A percentile compares a stretch with the other conserved stretches of the same genome.
Conservation (phyloP, 148 eudicot genomes). For the Heliosperma pusillum region DNA sequence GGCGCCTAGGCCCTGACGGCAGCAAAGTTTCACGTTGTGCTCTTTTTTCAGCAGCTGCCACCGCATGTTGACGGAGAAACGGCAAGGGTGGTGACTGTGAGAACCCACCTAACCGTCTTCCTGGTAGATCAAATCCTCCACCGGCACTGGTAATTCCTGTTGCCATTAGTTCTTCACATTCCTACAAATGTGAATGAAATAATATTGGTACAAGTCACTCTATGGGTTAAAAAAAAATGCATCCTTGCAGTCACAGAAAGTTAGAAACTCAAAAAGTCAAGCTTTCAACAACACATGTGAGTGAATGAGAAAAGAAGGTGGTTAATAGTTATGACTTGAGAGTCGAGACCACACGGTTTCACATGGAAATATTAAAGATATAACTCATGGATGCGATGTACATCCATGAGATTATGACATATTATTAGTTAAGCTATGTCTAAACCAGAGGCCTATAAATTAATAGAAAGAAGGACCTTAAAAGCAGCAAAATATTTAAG, state of each 20-base stretch:
- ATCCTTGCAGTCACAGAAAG: constrained; percentile 9
- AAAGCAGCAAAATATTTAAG: too few species aligned
- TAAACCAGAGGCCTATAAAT: too few species aligned
- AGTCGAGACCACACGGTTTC: too few species aligned
- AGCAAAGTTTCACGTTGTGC: constrained; percentile 46
- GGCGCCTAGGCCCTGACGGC: constrained; percentile 71
- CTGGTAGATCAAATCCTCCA: constrained; percentile 75
- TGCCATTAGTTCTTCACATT: constrained; percentile 75
- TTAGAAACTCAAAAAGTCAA: constrained; percentile 18
- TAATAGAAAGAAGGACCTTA: too few species aligned
- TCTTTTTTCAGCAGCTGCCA: constrained; percentile 76
- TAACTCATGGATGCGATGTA: too few species aligned
- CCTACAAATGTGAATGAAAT: constrained; percentile 36
- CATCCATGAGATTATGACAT: too few species aligned
- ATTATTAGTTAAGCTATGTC: too few species aligned
- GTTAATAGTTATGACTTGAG: too few species aligned
- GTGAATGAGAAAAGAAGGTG: background rate
- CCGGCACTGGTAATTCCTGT: constrained; percentile 71
- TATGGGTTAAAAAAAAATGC: background rate
- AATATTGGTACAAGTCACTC: background rate
- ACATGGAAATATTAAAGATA: too few species aligned
- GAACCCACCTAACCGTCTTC: constrained; percentile 73
- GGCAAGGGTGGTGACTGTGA: constrained; percentile 49
- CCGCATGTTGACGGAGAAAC: constrained; percentile 52
- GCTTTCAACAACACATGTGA: background rate